These are phyloP conservation scores for Gautieria morchelliformis DNA, from an alignment of 768 basidiomycete genomes.

Conservation along the genomic window DNA sequence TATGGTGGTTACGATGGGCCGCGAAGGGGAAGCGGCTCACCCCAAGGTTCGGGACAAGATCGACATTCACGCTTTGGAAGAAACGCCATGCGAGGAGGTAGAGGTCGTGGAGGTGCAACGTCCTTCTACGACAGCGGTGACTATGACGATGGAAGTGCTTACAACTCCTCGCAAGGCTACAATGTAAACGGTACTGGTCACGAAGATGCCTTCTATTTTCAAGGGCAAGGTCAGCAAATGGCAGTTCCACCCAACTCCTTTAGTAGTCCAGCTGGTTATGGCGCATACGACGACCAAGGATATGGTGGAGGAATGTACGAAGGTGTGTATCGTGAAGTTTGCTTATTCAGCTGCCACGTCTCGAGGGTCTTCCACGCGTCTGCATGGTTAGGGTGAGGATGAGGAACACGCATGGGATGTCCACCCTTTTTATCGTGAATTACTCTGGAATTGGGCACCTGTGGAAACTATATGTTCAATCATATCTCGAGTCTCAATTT, in stretches of 20 bases:
- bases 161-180: slow-evolving; percentile 41
- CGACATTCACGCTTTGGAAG: slow-evolving; percentile 43
- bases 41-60: slow-evolving; percentile 61
- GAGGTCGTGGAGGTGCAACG: slow-evolving; percentile 43
- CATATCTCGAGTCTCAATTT: not conserved
- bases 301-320: slow-evolving; percentile 54
- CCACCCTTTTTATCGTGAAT: not conserved
- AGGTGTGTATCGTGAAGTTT: slow-evolving; percentile 49
- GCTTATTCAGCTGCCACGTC: not conserved
- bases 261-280: slow-evolving; percentile 24
- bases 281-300: slow-evolving; percentile 22
- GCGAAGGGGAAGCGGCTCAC: slow-evolving; percentile 57
- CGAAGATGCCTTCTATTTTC: slow-evolving; percentile 7
- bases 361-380: not conserved
- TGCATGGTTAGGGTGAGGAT: slow-evolving; percentile 7
- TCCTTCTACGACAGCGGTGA: slow-evolving; percentile 60
- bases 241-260: slow-evolving; percentile 31
- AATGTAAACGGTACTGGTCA: slow-evolving; percentile 7
- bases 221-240: slow-evolving; percentile 6
- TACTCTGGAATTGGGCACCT: not conserved
- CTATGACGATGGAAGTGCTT: slow-evolving; percentile 35
- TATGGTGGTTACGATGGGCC: slow-evolving; percentile 59
- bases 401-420: slow-evolving; percentile 1
- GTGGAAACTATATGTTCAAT: not conserved
- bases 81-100: slow-evolving; percentile 44